Base-by-base conservation (phyloP, 495 filamentous ascomycete genomes). In the Neurospora sp. region DNA sequence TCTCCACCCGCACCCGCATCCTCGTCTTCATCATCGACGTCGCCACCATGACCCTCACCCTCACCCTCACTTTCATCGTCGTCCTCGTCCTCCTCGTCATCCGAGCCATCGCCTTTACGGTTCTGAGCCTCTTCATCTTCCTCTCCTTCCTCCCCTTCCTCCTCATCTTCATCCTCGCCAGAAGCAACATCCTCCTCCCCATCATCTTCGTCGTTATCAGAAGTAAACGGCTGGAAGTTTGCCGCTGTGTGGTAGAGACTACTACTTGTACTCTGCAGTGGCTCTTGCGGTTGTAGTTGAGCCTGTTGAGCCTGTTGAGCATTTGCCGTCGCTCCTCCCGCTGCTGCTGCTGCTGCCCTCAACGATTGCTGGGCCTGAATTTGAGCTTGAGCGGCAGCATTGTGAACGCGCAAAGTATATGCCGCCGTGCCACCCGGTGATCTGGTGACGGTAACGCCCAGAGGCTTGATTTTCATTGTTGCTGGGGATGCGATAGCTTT, bases 21-120 rank as follows among this genome's bases (percentile, higher is more conserved):
- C 12, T 69, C 9, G 69, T 44, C 39, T 59, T 73, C 40, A 59
- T 38, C 53, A 76, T 75, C 38, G 69, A 68, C 37, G 71, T 76
- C 72, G 18, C 3, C 42, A n/a, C 9, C 18, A 2, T 0, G 16
- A 44, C 0, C 41, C 7, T 71, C 72, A 35, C 76, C 77, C 2
- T 75, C 78, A 2, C 71, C 71, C 0, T 72, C 73, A 0, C 41
- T 53, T 0, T 68, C 74, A 0, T 39, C 22, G 9, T 70, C 72
- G 46, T 69, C 73, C 0, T 59, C 65, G 20, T 46, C 27, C 22
- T 44, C 70, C 3, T 39, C 27, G 2, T 31, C 27, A 31, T 31
- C 27, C 27, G 27, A 31, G 2, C 27, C 27, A 31, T 31, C 27
- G 27, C 27, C 27, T 31, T 31, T 31, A 3, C 27, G 27, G 27